A percentile compares a stretch with the other conserved stretches of the same genome.
Conservation (phyloP, 2,329 filamentous ascomycete species). For the Pyrenophora graminea region DNA sequence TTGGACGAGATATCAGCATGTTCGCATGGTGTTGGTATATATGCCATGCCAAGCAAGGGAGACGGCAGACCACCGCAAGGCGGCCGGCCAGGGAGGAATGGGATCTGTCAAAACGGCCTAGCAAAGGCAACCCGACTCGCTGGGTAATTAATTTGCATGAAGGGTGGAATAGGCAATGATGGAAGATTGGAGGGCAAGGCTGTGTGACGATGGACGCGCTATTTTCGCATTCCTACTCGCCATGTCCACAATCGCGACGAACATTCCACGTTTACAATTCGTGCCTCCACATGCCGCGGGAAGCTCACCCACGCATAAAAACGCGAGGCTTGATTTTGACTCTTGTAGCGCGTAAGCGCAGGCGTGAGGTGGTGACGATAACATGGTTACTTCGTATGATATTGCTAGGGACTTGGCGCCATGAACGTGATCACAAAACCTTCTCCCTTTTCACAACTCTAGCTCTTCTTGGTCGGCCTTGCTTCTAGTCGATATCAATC, state of each 20-base stretch:
- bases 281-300: conserved; percentile 16
- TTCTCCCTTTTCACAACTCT: conserved; percentile 20
- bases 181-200: conserved; percentile 4
- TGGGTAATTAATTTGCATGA: conserved; percentile 15
- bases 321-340: not conserved
- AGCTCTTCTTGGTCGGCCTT: conserved; percentile 21
- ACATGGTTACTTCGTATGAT: not conserved
- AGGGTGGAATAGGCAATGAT: conserved; percentile 5
- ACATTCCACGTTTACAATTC: conserved; percentile 19
- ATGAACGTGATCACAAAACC: not conserved
- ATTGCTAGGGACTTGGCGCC: not conserved
- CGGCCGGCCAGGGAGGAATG: conserved; percentile 20
- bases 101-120: conserved; percentile 7
- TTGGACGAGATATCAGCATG: not conserved
- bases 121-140: conserved; percentile 1
- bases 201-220: conserved; percentile 16
- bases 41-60: conserved; percentile 16
- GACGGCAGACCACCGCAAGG: conserved; percentile 5
- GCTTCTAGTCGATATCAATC: conserved; percentile 47
- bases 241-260: not conserved
- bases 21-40: conserved; percentile 14
- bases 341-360: not conserved
- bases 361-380: not conserved
- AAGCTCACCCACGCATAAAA: not conserved
- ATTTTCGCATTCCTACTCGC: conserved; percentile 12